These are phyloP conservation scores for Claviceps purpurea DNA, from an alignment of 2,329 filamentous ascomycete genomes.

Conservation along the genomic window DNA sequence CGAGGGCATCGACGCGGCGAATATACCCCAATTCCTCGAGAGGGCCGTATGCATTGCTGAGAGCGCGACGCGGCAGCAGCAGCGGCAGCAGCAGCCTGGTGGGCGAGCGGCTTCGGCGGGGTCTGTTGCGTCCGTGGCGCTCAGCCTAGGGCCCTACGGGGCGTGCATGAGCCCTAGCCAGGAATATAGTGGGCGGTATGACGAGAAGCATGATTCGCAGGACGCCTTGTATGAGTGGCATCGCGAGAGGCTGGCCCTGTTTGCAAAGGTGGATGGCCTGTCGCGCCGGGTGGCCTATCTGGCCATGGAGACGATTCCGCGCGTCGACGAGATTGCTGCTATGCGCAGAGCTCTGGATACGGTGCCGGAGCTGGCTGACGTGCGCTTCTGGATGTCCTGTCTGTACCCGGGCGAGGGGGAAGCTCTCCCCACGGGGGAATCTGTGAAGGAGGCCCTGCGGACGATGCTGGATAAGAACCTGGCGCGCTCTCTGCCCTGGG, in stretches of 20 bases:
- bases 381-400: conserved; percentile 48
- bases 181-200: conserved; percentile 52
- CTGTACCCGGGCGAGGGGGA: conserved; percentile 42
- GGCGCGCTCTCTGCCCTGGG: conserved; percentile 34
- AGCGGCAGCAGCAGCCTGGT: not conserved
- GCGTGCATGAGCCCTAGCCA: conserved; percentile 52
- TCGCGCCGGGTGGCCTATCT: conserved; percentile 35
- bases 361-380: conserved; percentile 11
- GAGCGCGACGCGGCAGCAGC: conserved; percentile 14
- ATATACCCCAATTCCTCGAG: conserved; percentile 29
- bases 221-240: conserved; percentile 43
- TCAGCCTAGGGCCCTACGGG: conserved; percentile 54
- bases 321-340: conserved; percentile 47
- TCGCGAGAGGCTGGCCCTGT: conserved; percentile 36
- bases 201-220: conserved; percentile 29
- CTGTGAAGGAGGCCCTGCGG: conserved; percentile 19
- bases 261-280: conserved; percentile 26
- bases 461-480: conserved; percentile 23
- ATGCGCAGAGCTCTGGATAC: conserved; percentile 32
- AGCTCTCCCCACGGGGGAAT: conserved; percentile 43
- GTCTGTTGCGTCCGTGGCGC: conserved; percentile 26
- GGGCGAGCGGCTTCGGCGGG: too few relatives aligned
- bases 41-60: conserved; percentile 30
- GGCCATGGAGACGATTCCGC: conserved; percentile 53
- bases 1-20: conserved; percentile 25